Base-by-base conservation (phyloP, 2,329 filamentous ascomycete genomes). In the Epichloe gansuensis region DNA sequence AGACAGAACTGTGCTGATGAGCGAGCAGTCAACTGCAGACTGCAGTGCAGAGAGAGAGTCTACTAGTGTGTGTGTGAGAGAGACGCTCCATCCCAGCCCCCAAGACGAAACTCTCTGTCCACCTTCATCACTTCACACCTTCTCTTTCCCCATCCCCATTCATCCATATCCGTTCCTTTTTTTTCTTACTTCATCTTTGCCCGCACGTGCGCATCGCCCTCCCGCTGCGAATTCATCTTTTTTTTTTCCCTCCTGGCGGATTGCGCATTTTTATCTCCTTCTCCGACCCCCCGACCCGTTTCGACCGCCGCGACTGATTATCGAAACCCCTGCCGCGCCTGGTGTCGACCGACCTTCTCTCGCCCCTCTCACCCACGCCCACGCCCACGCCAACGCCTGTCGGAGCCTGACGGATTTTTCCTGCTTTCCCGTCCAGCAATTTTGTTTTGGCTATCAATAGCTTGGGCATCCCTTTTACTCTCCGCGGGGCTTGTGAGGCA, bases 341-440 rank as follows among this genome's bases (percentile, higher is more conserved):
- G 47, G 47, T 54, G 48, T 49, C 47, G 49, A 49, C 47, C 42
- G 50, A 51, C 47, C 51, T 44, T 45, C 45, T 46, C 43, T 49
- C 44, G 51, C 54, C 53, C 59, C 60, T 59, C 56, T 61, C 58
- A 61, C 60, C 60, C 34, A 47, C 53, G 47, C 46, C 47, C 46
- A 46, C 50, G 47, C 17, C 38, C 38, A 62, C 63, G 60, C 58
- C 63, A 59, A 64, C 62, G 58, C 62, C 61, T 60, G 11, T 62
- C 59, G 61, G 57, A 63, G 62, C 59, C 59, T 61, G 59, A 58
- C 60, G 59, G 59, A 31, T 63, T 61, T 34, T 47, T 4, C n/a
- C 40, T 38, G 39, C 12, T 48, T 35, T 27, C 8, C 9, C 27
- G 12, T 15, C 35, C 23, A 25, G 15, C 31, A 5, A 60, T 63